These are phyloP conservation scores for Podaxis rugospora DNA, from an alignment of 768 basidiomycete genomes.

Conservation along the genomic window DNA sequence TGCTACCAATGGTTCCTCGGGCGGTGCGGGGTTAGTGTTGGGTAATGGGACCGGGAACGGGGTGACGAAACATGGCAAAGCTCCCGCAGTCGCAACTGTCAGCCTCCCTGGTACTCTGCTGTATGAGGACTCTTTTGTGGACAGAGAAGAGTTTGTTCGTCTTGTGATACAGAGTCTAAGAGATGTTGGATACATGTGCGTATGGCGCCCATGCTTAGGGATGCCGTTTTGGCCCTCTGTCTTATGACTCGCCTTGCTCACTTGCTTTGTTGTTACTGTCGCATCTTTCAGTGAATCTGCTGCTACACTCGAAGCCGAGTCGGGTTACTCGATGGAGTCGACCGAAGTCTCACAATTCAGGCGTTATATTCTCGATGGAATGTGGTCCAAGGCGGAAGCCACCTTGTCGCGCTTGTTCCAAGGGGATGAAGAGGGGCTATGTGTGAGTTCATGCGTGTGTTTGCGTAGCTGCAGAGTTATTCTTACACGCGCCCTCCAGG, in stretches of 20 bases:
- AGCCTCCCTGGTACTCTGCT: conserved; percentile 67
- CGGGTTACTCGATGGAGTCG: conserved; percentile 83
- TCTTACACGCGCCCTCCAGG: conserved; percentile 37
- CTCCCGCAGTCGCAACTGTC: conserved; percentile 49
- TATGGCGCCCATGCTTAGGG: conserved; percentile 13
- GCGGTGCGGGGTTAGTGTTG: neutral
- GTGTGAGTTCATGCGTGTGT: conserved; percentile 40
- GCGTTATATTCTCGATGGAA: conserved; percentile 70
- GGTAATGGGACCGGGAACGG: conserved; percentile 55
- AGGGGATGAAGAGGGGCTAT: conserved; percentile 59
- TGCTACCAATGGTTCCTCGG: conserved; percentile 30
- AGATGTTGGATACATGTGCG: conserved; percentile 79
- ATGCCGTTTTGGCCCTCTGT: neutral
- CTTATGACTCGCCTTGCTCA: conserved; percentile 12
- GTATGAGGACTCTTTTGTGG: conserved; percentile 73
- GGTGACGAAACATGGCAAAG: conserved; percentile 41
- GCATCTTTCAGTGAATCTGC: conserved; percentile 71
- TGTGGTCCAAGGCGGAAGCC: conserved; percentile 76
- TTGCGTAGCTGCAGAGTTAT: conserved; percentile 2
- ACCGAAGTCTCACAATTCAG: conserved; percentile 76
- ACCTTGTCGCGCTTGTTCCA: conserved; percentile 68
- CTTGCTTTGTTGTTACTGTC: neutral
- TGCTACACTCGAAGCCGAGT: conserved; percentile 85
- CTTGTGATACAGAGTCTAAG: conserved; percentile 84
- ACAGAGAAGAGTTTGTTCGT: conserved; percentile 89